Base-by-base conservation (phyloP, 2,329 filamentous ascomycete genomes). In the Hymenoscyphus salicellus region DNA sequence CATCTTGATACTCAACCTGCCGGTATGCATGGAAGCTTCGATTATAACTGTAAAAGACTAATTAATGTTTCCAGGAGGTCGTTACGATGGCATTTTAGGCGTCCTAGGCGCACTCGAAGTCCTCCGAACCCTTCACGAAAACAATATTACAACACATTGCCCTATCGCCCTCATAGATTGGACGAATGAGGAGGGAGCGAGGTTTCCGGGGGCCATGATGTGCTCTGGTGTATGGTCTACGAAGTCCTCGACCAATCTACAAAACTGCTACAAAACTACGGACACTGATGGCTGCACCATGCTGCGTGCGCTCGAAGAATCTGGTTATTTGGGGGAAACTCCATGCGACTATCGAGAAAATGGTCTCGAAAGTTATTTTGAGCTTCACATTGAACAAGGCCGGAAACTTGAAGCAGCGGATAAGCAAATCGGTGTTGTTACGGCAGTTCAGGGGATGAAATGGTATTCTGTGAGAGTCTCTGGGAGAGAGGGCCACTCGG, bases 71-170 rank as follows among this genome's bases (percentile, higher is more conserved):
- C 10, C 56, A 68, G 67, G 69, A 8, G 68, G 88, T 0, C 78
- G 89, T n/a, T 92, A 92, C 66, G 90, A 92, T 72, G 91, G 91
- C 0, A 92, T 94, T 30, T 76, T 94, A 0, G 91, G 91, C 4
- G 83, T 94, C 2, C 81, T 84, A 17, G 85, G 90, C 0, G 91
- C 86, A 0, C 79, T 94, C 0, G 91, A 94, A 76, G 87, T 90
- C 75, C 79, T 94, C 23, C 83, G 82, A 66, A 82, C 86, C 0
- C 78, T 95, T 30, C 80, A 87, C 2, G 90, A 93, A 17, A 84
- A 88, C 68, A 80, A 84, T 28, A 79, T 89, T 1, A 83, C 89
- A 74, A 93, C 90, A 0, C 82, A 89, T 46, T 89, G 85, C 32
- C 88, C 88, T 1, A 82, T 93, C 0, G 90, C 67, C 2, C 56